phyloP scores from a whole-genome alignment of 441 rosid genomes.

The Codiaeum variegatum region DNA sequence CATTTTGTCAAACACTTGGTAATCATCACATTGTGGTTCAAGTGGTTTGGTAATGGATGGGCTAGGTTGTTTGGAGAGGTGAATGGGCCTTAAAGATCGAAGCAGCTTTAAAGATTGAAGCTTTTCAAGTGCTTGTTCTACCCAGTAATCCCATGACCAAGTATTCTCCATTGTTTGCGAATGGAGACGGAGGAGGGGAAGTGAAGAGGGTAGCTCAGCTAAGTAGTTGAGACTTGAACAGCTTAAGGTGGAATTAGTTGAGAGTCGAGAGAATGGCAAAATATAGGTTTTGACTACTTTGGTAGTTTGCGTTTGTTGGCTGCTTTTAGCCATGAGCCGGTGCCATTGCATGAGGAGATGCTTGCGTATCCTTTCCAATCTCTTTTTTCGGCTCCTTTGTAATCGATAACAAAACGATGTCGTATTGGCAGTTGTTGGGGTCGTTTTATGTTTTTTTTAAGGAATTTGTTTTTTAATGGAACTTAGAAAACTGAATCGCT shows the following conservation, averaged over 20 bases:
- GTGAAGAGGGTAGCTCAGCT: background rate
- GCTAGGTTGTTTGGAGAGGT: constrained; percentile 25
- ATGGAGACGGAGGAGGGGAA: background rate
- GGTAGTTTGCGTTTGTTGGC: no score
- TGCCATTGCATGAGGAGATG: no score
- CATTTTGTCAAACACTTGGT: constrained; percentile 67
- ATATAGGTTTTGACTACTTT: no score
- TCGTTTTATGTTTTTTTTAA: no score
- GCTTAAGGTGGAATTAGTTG: background rate
- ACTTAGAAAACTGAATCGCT: no score
- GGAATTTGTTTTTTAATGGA: no score
- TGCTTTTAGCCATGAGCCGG: no score
- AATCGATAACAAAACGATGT: no score
- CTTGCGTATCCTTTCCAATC: no score
- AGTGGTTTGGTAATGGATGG: background rate
- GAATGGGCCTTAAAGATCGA: constrained; percentile 77
- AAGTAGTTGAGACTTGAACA: constrained; percentile 6
- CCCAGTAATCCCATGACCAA: constrained; percentile 70
- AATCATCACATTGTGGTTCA: constrained; percentile 25
- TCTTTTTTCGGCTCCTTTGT: no score
- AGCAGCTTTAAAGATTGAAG: constrained; percentile 60
- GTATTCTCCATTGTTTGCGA: constrained; percentile 31
- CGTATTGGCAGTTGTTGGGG: no score
- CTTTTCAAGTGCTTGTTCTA: constrained; percentile 60
- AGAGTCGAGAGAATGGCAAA: background rate